These are phyloP conservation scores for Hymenoscyphus occultus DNA, from an alignment of 2,329 filamentous ascomycete species.

Conservation along the genomic window DNA sequence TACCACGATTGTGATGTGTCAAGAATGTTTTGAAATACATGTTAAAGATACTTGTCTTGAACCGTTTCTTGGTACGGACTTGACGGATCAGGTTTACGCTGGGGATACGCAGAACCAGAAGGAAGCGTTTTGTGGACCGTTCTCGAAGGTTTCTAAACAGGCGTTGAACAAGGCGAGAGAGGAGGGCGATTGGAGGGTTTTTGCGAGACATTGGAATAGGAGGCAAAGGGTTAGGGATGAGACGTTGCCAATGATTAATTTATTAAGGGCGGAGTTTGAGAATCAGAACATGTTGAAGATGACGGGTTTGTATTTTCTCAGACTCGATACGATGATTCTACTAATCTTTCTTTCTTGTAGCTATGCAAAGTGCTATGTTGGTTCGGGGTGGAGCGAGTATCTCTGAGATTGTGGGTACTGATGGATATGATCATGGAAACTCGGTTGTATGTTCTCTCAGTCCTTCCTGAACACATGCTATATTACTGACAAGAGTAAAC, in stretches of 20 bases:
- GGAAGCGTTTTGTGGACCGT: conserved; percentile 17
- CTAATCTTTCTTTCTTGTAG: not conserved
- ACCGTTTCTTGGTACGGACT: conserved; percentile 12
- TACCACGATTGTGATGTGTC: conserved; percentile 20
- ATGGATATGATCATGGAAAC: conserved; percentile 11
- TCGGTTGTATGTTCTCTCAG: not conserved
- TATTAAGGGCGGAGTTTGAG: conserved; percentile 11
- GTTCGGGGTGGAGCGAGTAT: conserved; percentile 6
- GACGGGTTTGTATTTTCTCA: conserved; percentile 6
- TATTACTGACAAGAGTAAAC: not conserved
- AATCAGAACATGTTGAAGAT: conserved; percentile 14
- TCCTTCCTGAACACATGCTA: no score
- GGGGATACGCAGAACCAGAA: conserved; percentile 9
- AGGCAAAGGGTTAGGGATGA: not conserved
- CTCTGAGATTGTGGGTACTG: conserved; percentile 5
- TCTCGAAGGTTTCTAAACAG: conserved; percentile 12
- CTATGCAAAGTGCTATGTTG: conserved; percentile 3
- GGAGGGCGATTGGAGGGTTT: conserved; percentile 11
- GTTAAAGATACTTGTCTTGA: conserved; percentile 13
- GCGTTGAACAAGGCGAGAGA: conserved; percentile 11
- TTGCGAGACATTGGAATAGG: conserved; percentile 11
- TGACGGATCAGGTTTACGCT: conserved; percentile 15
- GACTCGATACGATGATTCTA: not conserved
- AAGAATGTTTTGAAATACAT: conserved; percentile 18
- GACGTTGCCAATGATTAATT: conserved; percentile 9